phyloP scores from a whole-genome alignment of 2,329 filamentous ascomycete genomes.

The Neospermospora avenae region DNA sequence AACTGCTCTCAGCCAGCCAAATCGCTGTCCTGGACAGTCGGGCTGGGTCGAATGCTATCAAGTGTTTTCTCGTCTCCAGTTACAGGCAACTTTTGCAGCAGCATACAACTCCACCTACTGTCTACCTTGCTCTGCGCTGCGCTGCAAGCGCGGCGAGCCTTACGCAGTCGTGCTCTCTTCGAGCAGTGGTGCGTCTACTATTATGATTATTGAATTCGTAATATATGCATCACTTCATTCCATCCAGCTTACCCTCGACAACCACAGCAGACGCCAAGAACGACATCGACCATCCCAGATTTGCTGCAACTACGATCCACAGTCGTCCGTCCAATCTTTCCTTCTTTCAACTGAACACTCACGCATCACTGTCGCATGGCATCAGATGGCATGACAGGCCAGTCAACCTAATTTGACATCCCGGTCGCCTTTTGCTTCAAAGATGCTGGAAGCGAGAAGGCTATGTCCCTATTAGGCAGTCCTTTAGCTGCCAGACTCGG shows the following conservation, averaged over 20 bases:
- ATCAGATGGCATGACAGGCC: not conserved
- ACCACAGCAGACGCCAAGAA: constrained; percentile 23
- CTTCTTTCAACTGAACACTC: constrained; percentile 4
- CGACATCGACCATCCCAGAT: not conserved
- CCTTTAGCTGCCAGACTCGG: constrained; percentile 7
- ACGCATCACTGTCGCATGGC: constrained; percentile 4
- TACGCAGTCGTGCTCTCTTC: not conserved
- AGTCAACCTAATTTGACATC: constrained; percentile 10
- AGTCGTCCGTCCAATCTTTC: constrained; percentile 2
- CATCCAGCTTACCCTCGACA: constrained; percentile 13
- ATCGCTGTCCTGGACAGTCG: not conserved
- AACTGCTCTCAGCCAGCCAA: constrained; percentile 12
- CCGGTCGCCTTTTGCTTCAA: not conserved
- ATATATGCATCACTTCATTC: not conserved
- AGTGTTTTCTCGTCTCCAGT: not conserved
- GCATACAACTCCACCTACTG: not conserved
- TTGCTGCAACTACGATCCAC: not conserved
- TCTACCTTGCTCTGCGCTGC: not conserved
- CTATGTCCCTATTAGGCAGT: not conserved
- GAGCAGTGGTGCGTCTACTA: not conserved
- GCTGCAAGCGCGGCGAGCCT: not conserved
- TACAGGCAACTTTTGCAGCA: not conserved
- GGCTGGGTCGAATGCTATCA: not conserved
- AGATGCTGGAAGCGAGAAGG: not conserved
- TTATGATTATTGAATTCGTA: not conserved